These are phyloP conservation scores for Ligustrum vulgare DNA, from an alignment of 257 asterid genomes.

Conservation along the genomic window DNA sequence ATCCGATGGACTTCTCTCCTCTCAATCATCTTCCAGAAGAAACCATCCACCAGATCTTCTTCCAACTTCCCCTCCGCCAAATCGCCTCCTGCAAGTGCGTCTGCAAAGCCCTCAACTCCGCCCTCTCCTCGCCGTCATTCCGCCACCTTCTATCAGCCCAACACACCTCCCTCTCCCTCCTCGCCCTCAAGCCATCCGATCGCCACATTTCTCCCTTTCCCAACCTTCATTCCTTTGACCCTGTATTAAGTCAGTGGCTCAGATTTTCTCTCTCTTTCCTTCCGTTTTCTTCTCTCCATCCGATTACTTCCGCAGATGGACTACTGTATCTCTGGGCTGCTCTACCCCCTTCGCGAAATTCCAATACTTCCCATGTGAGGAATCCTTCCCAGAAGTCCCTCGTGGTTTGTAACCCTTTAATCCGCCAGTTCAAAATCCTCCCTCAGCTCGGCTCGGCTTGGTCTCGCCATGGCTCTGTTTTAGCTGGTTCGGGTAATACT, in stretches of 20 bases:
- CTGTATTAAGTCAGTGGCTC: constrained; percentile 64
- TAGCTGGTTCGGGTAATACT: constrained; percentile 62
- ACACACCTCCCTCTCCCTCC: constrained; percentile 48
- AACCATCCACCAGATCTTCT: constrained; percentile 76
- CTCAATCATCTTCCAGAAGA: constrained; percentile 77
- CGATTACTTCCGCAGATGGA: constrained; percentile 79
- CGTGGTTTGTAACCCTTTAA: constrained; percentile 80
- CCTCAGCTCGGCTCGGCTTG: constrained; percentile 98
- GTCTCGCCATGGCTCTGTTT: constrained; percentile 94
- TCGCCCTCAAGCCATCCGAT: constrained; percentile 72
- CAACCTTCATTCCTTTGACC: constrained; percentile 79
- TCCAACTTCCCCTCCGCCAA: constrained; percentile 70
- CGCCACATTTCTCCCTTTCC: constrained; percentile 62
- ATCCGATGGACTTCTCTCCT: constrained; percentile 74
- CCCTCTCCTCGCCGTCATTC: constrained; percentile 76
- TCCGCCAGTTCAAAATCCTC: constrained; percentile 54
- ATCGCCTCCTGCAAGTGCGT: constrained; percentile 69
- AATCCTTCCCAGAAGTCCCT: constrained; percentile 54
- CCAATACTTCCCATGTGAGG: constrained; percentile 23
- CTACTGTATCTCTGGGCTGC: constrained; percentile 89
- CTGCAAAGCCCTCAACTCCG: constrained; percentile 55
- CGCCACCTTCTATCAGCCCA: constrained; percentile 64
- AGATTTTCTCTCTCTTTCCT: constrained; percentile 79
- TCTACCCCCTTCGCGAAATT: background rate
- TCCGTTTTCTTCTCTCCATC: constrained; percentile 80